Base-by-base conservation (phyloP, 2,329 filamentous ascomycete genomes). In the Aureobasidium sp. region DNA sequence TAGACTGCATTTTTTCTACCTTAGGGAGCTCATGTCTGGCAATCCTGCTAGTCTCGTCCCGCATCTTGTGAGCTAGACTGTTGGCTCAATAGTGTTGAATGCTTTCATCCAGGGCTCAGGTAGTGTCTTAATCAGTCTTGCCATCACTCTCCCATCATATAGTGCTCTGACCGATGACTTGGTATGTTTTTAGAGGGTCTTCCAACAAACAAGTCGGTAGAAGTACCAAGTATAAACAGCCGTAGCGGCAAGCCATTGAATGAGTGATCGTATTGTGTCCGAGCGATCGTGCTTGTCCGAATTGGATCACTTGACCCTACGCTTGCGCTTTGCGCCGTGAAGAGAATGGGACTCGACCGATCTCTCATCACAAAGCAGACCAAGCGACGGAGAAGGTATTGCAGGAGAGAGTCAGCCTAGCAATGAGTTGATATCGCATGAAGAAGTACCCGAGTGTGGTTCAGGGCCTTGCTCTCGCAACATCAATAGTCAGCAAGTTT, bases 211-310 rank as follows among this genome's bases (percentile, higher is more conserved):
- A 82, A 80, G 62, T 71, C 72, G n/a, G 81, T 85, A 2, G 78
- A 85, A 66, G 74, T 86, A 27, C 75, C 82, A 2, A 68, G 85
- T 36, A 81, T 85, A 32, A 82, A 79, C 59, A 77, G 86, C 12
- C 81, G 80, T 37, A 81, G 78, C 0, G 81, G 79, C 0, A 81
- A 79, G 66, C 70, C 85, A 17, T 79, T 77, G 59, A 79, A 80
- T 1, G 82, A 85, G 69, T 81, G 83, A 64, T 74, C 84, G 63
- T 84, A 84, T 66, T 85, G 20, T 82, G 82, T 82, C 85, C 62
- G 82, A 85, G 65, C 82, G 1, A 81, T 76, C 37, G 82, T 84
- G 5, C 71, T 85, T 2, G 76, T 84, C 20, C 83, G 85, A 67
- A 70, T 82, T 3, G 82, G 82, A 0, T 68, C 84, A 52, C 67